These are phyloP conservation scores for Poa pratensis DNA, from an alignment of 176 grass and related monocot species.

Conservation along the genomic window DNA sequence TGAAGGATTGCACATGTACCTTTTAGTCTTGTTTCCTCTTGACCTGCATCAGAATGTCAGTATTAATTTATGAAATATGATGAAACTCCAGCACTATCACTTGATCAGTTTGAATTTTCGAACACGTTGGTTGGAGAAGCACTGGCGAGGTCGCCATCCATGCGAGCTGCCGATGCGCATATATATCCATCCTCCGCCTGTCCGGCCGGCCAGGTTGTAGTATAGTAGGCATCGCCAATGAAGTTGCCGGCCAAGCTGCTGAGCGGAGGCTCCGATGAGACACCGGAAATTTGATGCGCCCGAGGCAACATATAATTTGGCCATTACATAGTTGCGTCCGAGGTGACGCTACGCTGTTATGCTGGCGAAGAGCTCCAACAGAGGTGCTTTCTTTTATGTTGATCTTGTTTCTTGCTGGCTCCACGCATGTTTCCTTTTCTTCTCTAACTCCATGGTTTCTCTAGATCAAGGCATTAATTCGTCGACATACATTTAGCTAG, in stretches of 20 bases:
- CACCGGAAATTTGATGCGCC: not conserved
- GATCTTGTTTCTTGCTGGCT: not conserved
- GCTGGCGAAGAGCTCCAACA: not conserved
- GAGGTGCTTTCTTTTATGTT: not conserved
- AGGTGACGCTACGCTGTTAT: not conserved
- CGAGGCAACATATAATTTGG: not conserved
- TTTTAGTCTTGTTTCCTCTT: not conserved
- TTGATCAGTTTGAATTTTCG: not conserved
- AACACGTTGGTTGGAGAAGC: not conserved
- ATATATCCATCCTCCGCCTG: constrained; percentile 24
- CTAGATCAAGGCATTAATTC: not conserved
- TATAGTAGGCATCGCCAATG: not conserved
- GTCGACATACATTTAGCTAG: not conserved
- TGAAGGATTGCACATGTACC: not conserved
- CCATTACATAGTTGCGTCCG: not conserved
- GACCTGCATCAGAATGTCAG: not conserved
- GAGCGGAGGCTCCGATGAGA: constrained; percentile 10
- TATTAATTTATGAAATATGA: not conserved
- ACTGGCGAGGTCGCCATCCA: not conserved
- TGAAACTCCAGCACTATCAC: not conserved
- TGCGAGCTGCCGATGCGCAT: not conserved
- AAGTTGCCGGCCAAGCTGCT: not conserved
- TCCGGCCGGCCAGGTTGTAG: constrained; percentile 1
- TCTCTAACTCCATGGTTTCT: not conserved
- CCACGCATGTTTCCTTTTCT: not conserved